phyloP scores from a whole-genome alignment of 2,329 filamentous ascomycete species.

The Juglanconis oblonga region DNA sequence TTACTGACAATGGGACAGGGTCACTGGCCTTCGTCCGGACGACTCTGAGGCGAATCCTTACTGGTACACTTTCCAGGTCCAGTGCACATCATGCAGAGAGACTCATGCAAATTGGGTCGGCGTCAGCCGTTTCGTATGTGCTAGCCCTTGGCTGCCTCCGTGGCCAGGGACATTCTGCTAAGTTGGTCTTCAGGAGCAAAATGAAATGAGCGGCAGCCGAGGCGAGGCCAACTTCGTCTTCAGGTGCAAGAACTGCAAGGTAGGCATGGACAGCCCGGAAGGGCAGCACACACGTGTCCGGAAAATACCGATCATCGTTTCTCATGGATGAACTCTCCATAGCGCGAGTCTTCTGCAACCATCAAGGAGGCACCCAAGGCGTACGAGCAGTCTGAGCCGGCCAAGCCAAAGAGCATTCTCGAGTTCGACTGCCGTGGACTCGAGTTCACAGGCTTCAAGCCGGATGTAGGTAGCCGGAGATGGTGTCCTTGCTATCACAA shows the following conservation, averaged over 20 bases:
- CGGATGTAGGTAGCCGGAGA: conserved; percentile 61
- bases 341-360: conserved; percentile 83
- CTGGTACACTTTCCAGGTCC: conserved; percentile 96
- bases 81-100: conserved; percentile 97
- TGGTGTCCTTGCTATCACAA: conserved; percentile 7
- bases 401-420: conserved; percentile 75
- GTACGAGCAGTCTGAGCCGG: conserved; percentile 69
- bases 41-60: conserved; percentile 82
- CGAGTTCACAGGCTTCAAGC: conserved; percentile 86
- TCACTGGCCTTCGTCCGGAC: conserved; percentile 82
- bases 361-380: conserved; percentile 71
- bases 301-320: neutral
- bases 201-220: conserved; percentile 87
- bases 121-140: conserved; percentile 80
- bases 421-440: conserved; percentile 92
- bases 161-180: neutral
- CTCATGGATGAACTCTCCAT: neutral
- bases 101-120: conserved; percentile 82
- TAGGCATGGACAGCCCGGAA: conserved; percentile 33
- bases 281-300: neutral
- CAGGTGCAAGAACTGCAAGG: conserved; percentile 98
- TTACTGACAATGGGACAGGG: conserved; percentile 49
- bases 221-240: conserved; percentile 99
- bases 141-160: conserved; percentile 1
- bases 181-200: conserved; percentile 62